Evolutionary conservation across 192 early-diverging fungal genomes (phyloP).

Genomic region (Piromyces finnis): DNA sequence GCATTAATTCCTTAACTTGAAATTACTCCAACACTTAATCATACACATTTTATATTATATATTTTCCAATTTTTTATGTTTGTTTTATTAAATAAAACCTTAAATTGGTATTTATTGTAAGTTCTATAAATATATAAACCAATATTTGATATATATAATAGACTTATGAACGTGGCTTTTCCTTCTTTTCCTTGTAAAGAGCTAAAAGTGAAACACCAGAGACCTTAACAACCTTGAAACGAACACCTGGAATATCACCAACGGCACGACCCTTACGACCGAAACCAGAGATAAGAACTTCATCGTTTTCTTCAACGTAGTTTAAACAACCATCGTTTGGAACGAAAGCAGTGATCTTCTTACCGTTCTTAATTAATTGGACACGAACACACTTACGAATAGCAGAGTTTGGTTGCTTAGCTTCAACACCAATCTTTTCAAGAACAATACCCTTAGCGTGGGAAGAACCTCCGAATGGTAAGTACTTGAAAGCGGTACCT

Average conservation of each 20-base stretch:
- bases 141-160: background rate
- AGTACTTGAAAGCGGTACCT: slow-evolving; percentile 94
- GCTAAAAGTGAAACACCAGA: slow-evolving; percentile 97
- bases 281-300: slow-evolving; percentile 99
- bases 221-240: slow-evolving; percentile 99
- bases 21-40: too few relatives aligned
- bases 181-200: slow-evolving; percentile 99
- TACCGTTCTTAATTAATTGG: slow-evolving; percentile 99
- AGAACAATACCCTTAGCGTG: slow-evolving; percentile 99
- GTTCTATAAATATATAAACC: background rate
- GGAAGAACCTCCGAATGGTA: slow-evolving; percentile 97
- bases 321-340: slow-evolving; percentile 99
- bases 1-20: too few relatives aligned
- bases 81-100: background rate
- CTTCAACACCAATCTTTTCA: slow-evolving; percentile 99
- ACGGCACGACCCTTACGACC: slow-evolving; percentile 99
- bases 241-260: slow-evolving; percentile 99
- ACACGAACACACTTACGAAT: slow-evolving; percentile 99
- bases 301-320: slow-evolving; percentile 99
- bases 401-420: slow-evolving; percentile 99
- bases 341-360: slow-evolving; percentile 99
- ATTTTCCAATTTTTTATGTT: background rate
- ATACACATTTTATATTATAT: too few relatives aligned
- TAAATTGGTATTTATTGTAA: background rate
- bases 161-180: background rate